Evolutionary conservation across 1,139 yeast species (phyloP).

Genomic region (Protomyces inouyei): DNA sequence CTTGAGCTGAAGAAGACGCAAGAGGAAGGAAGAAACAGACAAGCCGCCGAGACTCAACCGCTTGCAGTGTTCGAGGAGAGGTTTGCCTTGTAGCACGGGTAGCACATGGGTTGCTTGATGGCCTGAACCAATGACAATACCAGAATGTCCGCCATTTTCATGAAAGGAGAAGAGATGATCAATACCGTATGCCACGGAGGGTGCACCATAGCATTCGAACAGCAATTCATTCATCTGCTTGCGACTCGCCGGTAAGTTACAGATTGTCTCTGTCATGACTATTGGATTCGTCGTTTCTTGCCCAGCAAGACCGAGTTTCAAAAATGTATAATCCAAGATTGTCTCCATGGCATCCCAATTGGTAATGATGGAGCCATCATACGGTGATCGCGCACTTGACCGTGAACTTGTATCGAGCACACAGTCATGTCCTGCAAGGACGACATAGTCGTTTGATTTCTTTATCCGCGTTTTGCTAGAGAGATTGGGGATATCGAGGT

Average conservation of each 20-base stretch:
- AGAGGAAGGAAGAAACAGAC: constrained; percentile 61
- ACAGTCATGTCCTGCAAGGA: constrained; percentile 79
- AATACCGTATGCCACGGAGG: constrained; percentile 71
- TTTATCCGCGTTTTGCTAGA: constrained; percentile 76
- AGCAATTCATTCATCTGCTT: constrained; percentile 66
- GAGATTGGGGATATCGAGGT: constrained; percentile 62
- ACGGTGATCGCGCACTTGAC: constrained; percentile 70
- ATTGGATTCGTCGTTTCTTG: constrained; percentile 69
- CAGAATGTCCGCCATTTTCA: constrained; percentile 47
- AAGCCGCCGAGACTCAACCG: constrained; percentile 91
- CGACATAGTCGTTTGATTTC: constrained; percentile 56
- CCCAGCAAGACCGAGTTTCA: constrained; percentile 66
- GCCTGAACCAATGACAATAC: constrained; percentile 76
- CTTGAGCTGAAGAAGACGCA: constrained; percentile 63
- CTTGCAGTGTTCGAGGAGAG: constrained; percentile 63
- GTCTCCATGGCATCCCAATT: constrained; percentile 86
- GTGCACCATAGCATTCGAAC: constrained; percentile 74
- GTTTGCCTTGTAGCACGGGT: constrained; percentile 61
- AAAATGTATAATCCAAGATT: constrained; percentile 75
- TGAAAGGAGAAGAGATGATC: constrained; percentile 75
- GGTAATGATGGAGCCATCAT: constrained; percentile 77
- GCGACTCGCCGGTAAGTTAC: constrained; percentile 65
- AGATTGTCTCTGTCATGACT: constrained; percentile 73
- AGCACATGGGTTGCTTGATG: constrained; percentile 76
- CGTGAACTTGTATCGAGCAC: constrained; percentile 64